Base-by-base conservation (phyloP, 345 rosid species). In the Corchorus olitorius region DNA sequence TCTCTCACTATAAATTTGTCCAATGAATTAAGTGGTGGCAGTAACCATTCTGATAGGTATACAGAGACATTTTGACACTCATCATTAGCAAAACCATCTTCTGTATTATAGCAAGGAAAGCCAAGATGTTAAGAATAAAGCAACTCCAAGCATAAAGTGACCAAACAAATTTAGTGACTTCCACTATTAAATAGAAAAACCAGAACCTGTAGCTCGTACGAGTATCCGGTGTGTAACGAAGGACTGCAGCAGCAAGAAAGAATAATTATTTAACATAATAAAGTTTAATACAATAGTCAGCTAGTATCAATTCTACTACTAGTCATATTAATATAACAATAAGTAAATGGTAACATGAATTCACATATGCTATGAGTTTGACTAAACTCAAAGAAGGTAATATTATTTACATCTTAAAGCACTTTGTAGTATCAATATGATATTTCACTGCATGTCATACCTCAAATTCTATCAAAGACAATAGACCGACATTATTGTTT, bases 221-320 rank as follows among this genome's bases (percentile, higher is more conserved):
- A 83, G 72, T 49, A 89, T 54, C 83, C 93, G 83, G 79, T 92
- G 95, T 2, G 97, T 90, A 22, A 94, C 93, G 79, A 94, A 85
- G 35, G 89, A 81, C 94, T 93, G 92, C 87, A 88, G 22, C 70
- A 61, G 48, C 33, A 1, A 70, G 41, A 82, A 81, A 39, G 52
- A 58, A 59, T 16, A 52, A 43, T 22, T 67, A 66, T 41, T 66
- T 37, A 65, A 55, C 17, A 54, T 14, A 13, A 56, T 10, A n/a
- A 49, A 61, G 43, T 61, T 61, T 2, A 14, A 61, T 22, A 60
- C 33, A 22, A 59, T 22, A 27, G 16, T 22, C 14, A 59, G 17
- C 39, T 10, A 33, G 17, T 37, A 60, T 2, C 50, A 33, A 50
- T 1, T 52, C 27, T 50, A 69, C 15, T 2, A 35, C 22, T 17